Conservation (phyloP, 768 basidiomycete species). For the Pleurotus ostreatus region DNA sequence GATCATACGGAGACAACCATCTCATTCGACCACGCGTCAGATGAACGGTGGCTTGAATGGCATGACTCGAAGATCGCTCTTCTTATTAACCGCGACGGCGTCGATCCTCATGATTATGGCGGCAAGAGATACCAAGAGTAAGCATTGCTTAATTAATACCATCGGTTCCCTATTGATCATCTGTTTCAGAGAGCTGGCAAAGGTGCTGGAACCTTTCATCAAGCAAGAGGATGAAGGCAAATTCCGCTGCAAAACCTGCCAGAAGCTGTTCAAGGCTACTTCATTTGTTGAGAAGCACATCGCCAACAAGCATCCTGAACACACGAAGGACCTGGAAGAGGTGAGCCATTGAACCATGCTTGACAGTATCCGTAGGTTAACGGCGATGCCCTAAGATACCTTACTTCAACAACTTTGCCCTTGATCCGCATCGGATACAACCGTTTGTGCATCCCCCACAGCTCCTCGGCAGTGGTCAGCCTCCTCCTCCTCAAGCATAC, state of each 20-base stretch:
- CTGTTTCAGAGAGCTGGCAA: conserved; percentile 68
- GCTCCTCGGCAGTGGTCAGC: conserved; percentile 60
- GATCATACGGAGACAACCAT: too few relatives aligned
- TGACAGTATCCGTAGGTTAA: not conserved
- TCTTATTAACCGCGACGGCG: conserved; percentile 69
- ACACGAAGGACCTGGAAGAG: conserved; percentile 80
- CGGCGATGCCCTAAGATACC: conserved; percentile 48
- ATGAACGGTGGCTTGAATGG: conserved; percentile 87
- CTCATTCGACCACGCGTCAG: conserved; percentile 28
- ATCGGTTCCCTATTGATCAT: conserved; percentile 6
- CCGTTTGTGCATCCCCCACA: conserved; percentile 79
- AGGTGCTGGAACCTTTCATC: conserved; percentile 72
- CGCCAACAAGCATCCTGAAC: conserved; percentile 87
- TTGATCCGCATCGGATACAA: conserved; percentile 92
- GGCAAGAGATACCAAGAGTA: conserved; percentile 62
- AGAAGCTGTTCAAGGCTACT: conserved; percentile 96
- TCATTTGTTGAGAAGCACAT: conserved; percentile 98
- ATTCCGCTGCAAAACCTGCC: conserved; percentile 94
- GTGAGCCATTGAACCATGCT: conserved; percentile 36
- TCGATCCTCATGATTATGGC: conserved; percentile 86
- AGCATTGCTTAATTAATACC: not conserved
- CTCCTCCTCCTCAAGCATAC: conserved; percentile 80
- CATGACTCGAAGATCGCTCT: conserved; percentile 84
- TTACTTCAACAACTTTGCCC: conserved; percentile 93
- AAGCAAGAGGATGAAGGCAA: conserved; percentile 98